Conservation (phyloP, 495 filamentous ascomycete genomes). For the Amorphotheca resinae region DNA sequence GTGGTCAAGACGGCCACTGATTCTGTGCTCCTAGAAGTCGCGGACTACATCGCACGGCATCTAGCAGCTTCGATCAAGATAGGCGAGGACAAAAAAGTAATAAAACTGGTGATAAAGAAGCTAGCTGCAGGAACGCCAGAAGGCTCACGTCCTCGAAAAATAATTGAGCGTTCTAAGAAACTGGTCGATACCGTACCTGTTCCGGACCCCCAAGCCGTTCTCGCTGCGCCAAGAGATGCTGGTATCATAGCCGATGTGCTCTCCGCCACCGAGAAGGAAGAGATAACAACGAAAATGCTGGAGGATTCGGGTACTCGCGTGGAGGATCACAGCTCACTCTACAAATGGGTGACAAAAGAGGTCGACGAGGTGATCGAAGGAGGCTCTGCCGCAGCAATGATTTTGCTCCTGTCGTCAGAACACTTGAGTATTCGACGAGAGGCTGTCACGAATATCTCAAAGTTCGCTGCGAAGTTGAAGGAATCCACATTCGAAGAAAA, state of each 20-base stretch:
- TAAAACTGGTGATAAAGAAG: slow-evolving; percentile 23
- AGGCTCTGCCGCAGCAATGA: slow-evolving; percentile 49
- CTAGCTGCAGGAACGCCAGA: slow-evolving; percentile 12
- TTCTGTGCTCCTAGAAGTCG: slow-evolving; percentile 28
- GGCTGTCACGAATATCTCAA: slow-evolving; percentile 53
- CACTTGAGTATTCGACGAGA: slow-evolving; percentile 62
- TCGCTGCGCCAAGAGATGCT: too few relatives aligned
- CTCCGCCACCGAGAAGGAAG: slow-evolving; percentile 6
- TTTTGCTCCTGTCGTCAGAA: slow-evolving; percentile 63
- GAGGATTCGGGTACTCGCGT: slow-evolving; percentile 4
- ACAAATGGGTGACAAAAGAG: slow-evolving; percentile 62
- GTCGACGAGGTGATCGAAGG: slow-evolving; percentile 62
- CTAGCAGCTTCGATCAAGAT: slow-evolving; percentile 31
- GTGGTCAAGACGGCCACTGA: slow-evolving; percentile 36
- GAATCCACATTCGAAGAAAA: slow-evolving; percentile 63
- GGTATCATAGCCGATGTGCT: not conserved
- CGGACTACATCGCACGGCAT: slow-evolving; percentile 42
- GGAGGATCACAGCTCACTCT: slow-evolving; percentile 46
- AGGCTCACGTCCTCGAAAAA: slow-evolving; percentile 1
- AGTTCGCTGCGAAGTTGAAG: slow-evolving; percentile 53
- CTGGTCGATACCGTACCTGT: slow-evolving; percentile 11
- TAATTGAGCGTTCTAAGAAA: slow-evolving; percentile 10
- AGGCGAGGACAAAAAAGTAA: slow-evolving; percentile 29
- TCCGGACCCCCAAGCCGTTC: not conserved
- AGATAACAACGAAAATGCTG: not conserved